Conservation (phyloP, 352 stramenopile genomes). For the Phytophthora rubi region DNA sequence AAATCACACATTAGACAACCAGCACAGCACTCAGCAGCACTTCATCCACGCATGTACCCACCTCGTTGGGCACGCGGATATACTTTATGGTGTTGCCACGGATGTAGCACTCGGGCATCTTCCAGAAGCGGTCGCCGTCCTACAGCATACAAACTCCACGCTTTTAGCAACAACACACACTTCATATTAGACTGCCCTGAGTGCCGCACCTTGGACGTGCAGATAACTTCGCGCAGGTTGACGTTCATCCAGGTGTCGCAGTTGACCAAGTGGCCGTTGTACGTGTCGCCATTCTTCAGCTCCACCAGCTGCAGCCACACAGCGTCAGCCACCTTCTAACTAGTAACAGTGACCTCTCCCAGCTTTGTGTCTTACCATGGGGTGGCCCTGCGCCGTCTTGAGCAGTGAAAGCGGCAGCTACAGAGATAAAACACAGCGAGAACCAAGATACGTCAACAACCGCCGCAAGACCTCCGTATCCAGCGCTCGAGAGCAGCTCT, state of each 20-base stretch:
- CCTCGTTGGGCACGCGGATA: constrained; percentile 96
- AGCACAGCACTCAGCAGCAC: background rate
- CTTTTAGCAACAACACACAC: background rate
- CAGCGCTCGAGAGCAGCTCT: background rate
- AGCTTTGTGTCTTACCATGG: constrained; percentile 70
- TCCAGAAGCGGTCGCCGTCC: constrained; percentile 98
- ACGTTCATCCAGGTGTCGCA: constrained; percentile 99
- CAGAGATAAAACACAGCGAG: constrained; percentile 4
- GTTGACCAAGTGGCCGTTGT: constrained; percentile 97
- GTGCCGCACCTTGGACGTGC: constrained; percentile 91
- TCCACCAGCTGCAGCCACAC: constrained; percentile 91
- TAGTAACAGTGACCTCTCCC: too few species aligned
- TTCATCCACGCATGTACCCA: constrained; percentile 30
- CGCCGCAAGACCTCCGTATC: constrained; percentile 8
- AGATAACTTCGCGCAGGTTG: constrained; percentile 98
- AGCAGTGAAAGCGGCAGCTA: constrained; percentile 97
- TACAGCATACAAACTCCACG: constrained; percentile 31
- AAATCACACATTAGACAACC: background rate
- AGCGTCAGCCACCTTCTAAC: background rate
- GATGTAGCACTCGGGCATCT: constrained; percentile 98
- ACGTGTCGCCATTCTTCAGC: constrained; percentile 99
- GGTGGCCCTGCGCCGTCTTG: constrained; percentile 94
- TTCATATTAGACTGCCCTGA: background rate
- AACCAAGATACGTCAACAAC: constrained; percentile 28
- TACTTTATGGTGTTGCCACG: constrained; percentile 99